Base-by-base conservation (phyloP, 1,284 basidiomycete genomes). In the Dichomitus squalens region DNA sequence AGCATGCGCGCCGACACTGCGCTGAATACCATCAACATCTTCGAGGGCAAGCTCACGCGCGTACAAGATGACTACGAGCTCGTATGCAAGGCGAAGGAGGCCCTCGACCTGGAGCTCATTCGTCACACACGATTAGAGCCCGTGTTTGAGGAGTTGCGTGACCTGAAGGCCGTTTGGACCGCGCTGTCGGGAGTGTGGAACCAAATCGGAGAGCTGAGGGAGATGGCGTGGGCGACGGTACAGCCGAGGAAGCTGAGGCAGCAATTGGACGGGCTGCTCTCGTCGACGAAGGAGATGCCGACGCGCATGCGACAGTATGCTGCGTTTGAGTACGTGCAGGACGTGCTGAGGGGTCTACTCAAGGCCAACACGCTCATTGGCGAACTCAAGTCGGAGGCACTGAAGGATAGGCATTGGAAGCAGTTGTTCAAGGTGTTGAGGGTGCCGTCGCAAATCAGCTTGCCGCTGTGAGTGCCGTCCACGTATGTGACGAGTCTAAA, bases 291-390 rank as follows among this genome's bases (percentile, higher is more conserved):
- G 75, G 96, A 98, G 51, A 96, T 99, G 96, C 97, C 97, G 0
- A 97, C 93, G 49, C 85, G 96, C 55, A 99, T 99, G 97, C 86
- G 97, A 58, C 97, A 99, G 73, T 99, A 99, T 72, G 93, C 95
- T 8, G 97, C 97, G 0, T 99, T 98, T 70, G 97, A 99, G 78
- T 96, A 94, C 71, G 95, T 99, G 2, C 96, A 98, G 70, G 96
- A 99, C 49, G 83, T 90, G 18, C 80, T 99, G 56, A 85, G 90
- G 48, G 86, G 87, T 6, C 79, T 96, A 34, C 82, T 98, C 66
- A 98, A 98, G 78, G 89, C 92, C 51, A 98, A 98, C 72, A 73
- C 88, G 1, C 79, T 98, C 63, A 83, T 99, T 31, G 86, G 87
- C 20, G 97, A 99, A 73, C 81, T 99, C 67, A 98, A 97, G 75